Evolutionary conservation across 345 rosid species (phyloP), one percentile per base, ranked within the genome.

Genomic region (Durio zibethinus): DNA sequence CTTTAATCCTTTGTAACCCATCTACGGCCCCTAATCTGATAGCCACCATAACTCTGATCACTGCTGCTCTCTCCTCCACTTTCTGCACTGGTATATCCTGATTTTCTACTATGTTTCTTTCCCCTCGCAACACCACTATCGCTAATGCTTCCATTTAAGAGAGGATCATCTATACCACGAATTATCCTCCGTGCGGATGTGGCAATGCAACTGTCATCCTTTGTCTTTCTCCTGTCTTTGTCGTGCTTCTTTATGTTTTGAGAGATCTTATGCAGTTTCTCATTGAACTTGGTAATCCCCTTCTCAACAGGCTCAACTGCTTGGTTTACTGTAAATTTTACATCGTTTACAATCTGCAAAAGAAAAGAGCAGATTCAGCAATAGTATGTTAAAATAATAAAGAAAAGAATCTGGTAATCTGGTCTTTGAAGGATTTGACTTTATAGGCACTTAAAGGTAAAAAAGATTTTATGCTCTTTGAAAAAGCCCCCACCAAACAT

Each of bases 61-160:
- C 94, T 89, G 83, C 98, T 92, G 84, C 99, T 91, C 84, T 96
- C 98, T 79, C 99, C 98, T 54, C 99, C 99, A 66, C 98, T 96
- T 81, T 91, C 99, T 20, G 86, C 94, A 52, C 97, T 90, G 1
- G 92, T 82, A 77, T 90, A 83, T 65, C 93, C 98, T 6, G 98
- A 84, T 79, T 88, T 93, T 8, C 84, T 82, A 35, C 89, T 89
- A 59, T 88, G 89, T 84, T 91, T 96, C 86, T 91, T 96, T 76
- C 84, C 87, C 83, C 83, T 87, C 60, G 89, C 71, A 40, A 88
- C 81, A 5, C 91, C 95, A 47, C 95, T 91, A 69, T 96, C 98
- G 78, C 99, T 96, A 77, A 86, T 66, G 84, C 97, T 93, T 77
- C 99, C 98, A 66, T 88, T 89, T 80, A 96, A 83, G 80, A 96